Evolutionary conservation across 345 rosid species (phyloP).

Genomic region (Syzygium aromaticum): DNA sequence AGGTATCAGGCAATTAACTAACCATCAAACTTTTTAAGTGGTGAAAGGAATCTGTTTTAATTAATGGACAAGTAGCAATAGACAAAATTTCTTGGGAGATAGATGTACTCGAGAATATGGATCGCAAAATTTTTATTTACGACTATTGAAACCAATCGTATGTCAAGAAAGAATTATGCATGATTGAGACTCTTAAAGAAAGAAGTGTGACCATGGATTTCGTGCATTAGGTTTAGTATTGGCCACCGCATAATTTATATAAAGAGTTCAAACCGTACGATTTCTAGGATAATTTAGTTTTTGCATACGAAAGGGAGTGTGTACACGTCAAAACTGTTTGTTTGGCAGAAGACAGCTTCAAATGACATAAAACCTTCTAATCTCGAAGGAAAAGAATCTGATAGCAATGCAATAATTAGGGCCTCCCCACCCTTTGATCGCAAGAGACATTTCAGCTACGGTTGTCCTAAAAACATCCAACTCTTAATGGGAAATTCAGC

Average conservation of each 20-base stretch:
- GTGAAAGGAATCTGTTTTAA: background rate
- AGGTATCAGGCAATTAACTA: background rate
- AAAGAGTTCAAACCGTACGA: background rate
- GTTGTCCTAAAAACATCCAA: background rate
- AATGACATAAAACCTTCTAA: background rate
- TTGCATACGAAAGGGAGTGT: background rate
- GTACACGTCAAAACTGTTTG: background rate
- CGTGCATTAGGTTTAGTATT: background rate
- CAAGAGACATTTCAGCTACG: background rate
- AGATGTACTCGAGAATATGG: background rate
- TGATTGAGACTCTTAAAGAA: background rate
- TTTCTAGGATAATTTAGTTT: background rate
- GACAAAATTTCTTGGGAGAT: background rate
- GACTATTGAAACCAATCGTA: background rate
- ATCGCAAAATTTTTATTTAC: background rate
- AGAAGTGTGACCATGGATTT: background rate
- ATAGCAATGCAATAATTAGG: background rate
- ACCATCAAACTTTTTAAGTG: background rate
- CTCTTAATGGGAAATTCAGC: background rate
- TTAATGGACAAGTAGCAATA: background rate
- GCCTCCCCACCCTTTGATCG: background rate
- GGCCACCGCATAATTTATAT: background rate
- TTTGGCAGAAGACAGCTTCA: background rate
- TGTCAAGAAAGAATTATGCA: background rate
- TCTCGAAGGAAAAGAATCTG: background rate